Conservation (phyloP, 139 green algal genomes). For the Chlorella vulgaris region DNA sequence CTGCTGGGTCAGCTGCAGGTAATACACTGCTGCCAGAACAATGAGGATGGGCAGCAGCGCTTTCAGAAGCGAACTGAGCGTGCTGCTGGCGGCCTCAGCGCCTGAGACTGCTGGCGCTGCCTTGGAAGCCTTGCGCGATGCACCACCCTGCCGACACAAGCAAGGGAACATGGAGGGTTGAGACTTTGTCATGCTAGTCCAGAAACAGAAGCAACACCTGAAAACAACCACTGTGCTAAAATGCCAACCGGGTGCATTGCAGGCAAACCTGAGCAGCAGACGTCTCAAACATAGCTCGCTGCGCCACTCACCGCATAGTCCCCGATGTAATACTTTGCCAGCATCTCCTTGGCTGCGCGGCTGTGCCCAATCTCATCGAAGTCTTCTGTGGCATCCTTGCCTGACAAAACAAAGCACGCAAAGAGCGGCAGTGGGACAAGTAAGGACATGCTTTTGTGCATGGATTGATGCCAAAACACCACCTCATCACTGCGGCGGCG, state of each 20-base stretch:
- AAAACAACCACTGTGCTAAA: no score
- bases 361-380: conserved; percentile 94
- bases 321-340: conserved; percentile 82
- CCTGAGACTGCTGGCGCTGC: neutral
- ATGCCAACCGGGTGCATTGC: no score
- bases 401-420: conserved; percentile 54
- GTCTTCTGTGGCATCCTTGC: conserved; percentile 85
- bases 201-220: neutral
- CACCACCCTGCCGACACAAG: conserved; percentile 29
- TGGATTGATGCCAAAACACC: no score
- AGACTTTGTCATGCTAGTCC: neutral
- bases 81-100: conserved; percentile 30
- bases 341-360: conserved; percentile 77
- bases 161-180: neutral
- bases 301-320: conserved; percentile 61
- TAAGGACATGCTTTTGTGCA: no score
- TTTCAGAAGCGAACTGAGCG: conserved; percentile 32
- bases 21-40: conserved; percentile 29
- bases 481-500: no score
- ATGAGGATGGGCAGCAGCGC: conserved; percentile 49
- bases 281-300: no score
- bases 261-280: no score
- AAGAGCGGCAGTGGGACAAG: neutral
- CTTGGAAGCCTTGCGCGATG: conserved; percentile 5
- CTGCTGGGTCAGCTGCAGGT: neutral